Percentiles rank a stretch among this genome's conserved stretches.
Conservation (phyloP, 495 filamentous ascomycete genomes). For the Penicillium verhagenii region DNA sequence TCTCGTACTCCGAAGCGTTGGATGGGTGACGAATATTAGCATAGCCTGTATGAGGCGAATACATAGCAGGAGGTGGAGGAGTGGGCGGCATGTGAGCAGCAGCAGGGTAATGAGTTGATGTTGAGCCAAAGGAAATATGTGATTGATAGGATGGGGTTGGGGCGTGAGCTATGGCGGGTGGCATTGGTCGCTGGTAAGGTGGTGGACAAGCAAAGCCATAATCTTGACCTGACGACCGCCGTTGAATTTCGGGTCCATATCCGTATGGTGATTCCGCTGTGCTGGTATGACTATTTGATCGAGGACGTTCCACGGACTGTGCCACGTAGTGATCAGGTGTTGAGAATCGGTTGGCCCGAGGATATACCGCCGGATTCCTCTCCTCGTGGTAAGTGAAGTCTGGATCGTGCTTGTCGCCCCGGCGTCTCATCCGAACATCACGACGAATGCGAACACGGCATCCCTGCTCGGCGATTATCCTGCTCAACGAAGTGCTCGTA, state of each 20-base stretch:
- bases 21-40: conserved; percentile 42
- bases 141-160: conserved; percentile 35
- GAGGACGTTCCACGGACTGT: conserved; percentile 54
- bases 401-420: conserved; percentile 68
- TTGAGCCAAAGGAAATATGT: conserved; percentile 44
- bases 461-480: conserved; percentile 92
- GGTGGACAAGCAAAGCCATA: conserved; percentile 45
- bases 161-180: conserved; percentile 31
- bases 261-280: conserved; percentile 50
- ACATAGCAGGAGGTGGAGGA: conserved; percentile 43
- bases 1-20: conserved; percentile 36
- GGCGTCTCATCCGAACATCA: conserved; percentile 94
- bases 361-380: conserved; percentile 44
- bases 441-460: conserved; percentile 95
- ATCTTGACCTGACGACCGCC: conserved; percentile 56
- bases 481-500: conserved; percentile 85
- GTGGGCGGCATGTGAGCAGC: conserved; percentile 48
- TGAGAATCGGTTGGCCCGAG: conserved; percentile 56
- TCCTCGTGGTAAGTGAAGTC: conserved; percentile 68
- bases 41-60: conserved; percentile 43
- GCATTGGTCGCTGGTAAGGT: conserved; percentile 33
- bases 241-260: conserved; percentile 36
- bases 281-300: conserved; percentile 70
- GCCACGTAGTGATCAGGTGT: conserved; percentile 50
- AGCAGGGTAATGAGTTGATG: conserved; percentile 40